Base-by-base conservation (phyloP, 176 grass and related monocot species). In the Oryza glaberrima region DNA sequence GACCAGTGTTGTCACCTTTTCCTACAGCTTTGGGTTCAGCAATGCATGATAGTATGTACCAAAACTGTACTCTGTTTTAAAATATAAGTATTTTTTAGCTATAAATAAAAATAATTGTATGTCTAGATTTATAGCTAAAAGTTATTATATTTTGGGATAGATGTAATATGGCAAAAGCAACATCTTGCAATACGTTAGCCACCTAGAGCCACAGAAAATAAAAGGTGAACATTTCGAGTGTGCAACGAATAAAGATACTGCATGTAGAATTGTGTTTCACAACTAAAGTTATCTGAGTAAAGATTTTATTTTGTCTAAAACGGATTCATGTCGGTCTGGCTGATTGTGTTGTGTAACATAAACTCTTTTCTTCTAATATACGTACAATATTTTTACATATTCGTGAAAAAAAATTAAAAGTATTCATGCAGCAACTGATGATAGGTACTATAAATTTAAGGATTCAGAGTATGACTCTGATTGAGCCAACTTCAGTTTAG, bases 11-110 rank as follows among this genome's bases (percentile, higher is more conserved):
- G 48, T 74, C 56, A 86, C 84, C 69, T 80, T 49, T 86, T 0
- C 84, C 69, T 43, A 81, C 67, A 11, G 69, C 64, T 8, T 80
- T 81, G 35, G 77, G 84, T 12, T 86, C 84, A 38, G 69, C 69
- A 67, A 80, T 72, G 45, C 69, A 86, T 86, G 70, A 75, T 44
- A 3, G 30, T 32, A 67, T 7, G 3, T 3, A 58, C 5, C 48
- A 0, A 0, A 56, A 58, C 13, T 56, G 34, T 81, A 43, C 28
- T 28, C 26, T 1, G 1, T 28, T 1, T 28, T 1, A 28, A 28
- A 28, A 28, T 28, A 28, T 28, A 28, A 28, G 2, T 2, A 30
- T 30, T 30, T 30, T 22, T 30, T 30, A 30, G 28, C 28, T 30
- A 30, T 30, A 30, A 30, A 30, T 30, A 30, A 1, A 30, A 2